phyloP scores from a whole-genome alignment of 2,329 filamentous ascomycete species.

The Monilinia polystroma region DNA sequence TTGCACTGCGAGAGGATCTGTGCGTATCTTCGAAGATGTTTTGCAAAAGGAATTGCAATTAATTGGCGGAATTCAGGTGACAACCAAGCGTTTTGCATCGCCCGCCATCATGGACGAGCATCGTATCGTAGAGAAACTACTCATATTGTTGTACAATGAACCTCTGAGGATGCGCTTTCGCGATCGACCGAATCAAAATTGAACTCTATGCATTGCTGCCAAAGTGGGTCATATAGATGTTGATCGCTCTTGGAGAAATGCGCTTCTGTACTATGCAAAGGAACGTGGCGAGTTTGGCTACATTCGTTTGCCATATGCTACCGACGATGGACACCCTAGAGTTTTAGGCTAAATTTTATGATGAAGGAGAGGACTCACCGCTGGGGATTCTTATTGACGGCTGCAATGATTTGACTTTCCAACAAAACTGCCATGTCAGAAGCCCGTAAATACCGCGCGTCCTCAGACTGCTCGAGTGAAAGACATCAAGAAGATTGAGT shows the following conservation, averaged over 20 bases:
- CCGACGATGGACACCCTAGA: conserved; percentile 24
- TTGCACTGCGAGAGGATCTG: conserved; percentile 22
- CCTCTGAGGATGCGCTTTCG: conserved; percentile 15
- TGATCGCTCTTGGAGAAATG: conserved; percentile 22
- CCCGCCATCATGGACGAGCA: conserved; percentile 24
- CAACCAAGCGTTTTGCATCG: conserved; percentile 19
- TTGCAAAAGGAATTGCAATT: conserved; percentile 3
- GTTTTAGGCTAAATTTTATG: conserved; percentile 21
- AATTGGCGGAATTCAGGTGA: conserved; percentile 6
- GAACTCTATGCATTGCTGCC: conserved; percentile 24
- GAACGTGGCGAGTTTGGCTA: conserved; percentile 22
- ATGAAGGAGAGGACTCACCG: conserved; percentile 20
- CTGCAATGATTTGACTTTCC: conserved; percentile 21
- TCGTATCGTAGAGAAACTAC: conserved; percentile 21
- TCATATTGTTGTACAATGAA: conserved; percentile 9
- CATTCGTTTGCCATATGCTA: conserved; percentile 24
- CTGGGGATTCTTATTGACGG: conserved; percentile 13
- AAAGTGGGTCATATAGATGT: conserved; percentile 22
- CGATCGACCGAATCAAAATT: conserved; percentile 18
- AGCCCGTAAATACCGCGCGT: conserved; percentile 17
- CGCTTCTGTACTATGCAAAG: conserved; percentile 22
- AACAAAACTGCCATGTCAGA: conserved; percentile 17
- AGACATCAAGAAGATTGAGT: neutral
- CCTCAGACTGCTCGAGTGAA: conserved; percentile 17
- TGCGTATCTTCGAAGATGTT: conserved; percentile 11